A percentile compares a stretch with the other conserved stretches of the same genome.
Evolutionary conservation across 2,329 filamentous ascomycete genomes (phyloP).

Genomic region (Rhytidhysteron rufulum): DNA sequence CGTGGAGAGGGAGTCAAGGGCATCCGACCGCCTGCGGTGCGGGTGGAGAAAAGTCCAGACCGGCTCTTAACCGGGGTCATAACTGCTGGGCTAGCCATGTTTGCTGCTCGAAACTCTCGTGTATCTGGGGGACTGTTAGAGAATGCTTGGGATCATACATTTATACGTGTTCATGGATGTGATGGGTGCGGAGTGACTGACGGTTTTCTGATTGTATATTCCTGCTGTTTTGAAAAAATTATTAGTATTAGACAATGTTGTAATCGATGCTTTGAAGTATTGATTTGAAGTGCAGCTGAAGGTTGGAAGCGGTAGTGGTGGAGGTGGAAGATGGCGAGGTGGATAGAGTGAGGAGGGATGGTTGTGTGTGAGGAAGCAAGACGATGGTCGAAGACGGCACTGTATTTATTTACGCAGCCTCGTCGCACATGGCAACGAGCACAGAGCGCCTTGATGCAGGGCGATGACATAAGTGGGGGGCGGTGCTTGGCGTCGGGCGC

Average conservation of each 20-base stretch:
- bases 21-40: conserved; percentile 91
- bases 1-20: conserved; percentile 89
- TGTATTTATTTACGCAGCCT: no score
- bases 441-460: no score
- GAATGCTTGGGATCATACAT: conserved; percentile 4
- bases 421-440: no score
- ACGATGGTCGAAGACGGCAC: no score
- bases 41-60: conserved; percentile 83
- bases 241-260: conserved; percentile 37
- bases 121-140: conserved; percentile 22
- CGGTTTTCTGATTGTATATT: conserved; percentile 17
- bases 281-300: conserved; percentile 27
- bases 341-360: conserved; percentile 11
- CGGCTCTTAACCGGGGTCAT: conserved; percentile 95
- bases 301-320: no score
- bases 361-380: conserved; percentile 6
- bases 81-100: conserved; percentile 79
- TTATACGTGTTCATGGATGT: no score
- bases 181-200: conserved; percentile 18
- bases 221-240: conserved; percentile 24
- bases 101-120: conserved; percentile 31
- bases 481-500: no score
- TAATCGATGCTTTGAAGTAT: conserved; percentile 38
- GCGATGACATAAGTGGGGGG: no score
- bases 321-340: conserved; percentile 11